A percentile compares a stretch with the other conserved stretches of the same genome.
These are phyloP conservation scores for Scedosporium apiospermum DNA, from an alignment of 2,329 filamentous ascomycete species.

Conservation along the genomic window DNA sequence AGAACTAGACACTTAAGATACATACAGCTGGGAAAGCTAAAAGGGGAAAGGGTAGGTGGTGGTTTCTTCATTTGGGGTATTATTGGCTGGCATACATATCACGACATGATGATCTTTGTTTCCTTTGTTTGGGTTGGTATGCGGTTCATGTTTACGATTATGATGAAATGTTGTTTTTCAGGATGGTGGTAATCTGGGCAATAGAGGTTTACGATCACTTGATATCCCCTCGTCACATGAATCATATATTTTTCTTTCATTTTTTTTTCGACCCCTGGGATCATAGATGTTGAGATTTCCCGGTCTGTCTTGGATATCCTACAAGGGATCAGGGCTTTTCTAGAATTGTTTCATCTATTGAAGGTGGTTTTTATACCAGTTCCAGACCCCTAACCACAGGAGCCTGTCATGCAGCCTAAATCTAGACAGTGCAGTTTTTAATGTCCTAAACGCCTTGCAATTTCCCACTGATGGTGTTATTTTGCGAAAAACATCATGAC, in stretches of 20 bases:
- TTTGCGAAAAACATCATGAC: not conserved
- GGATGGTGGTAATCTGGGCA: not conserved
- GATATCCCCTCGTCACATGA: not conserved
- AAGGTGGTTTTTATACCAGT: too few species aligned
- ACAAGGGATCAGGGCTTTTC: not conserved
- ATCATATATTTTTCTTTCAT: not conserved
- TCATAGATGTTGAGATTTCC: not conserved
- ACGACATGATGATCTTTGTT: not conserved
- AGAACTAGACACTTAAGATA: not conserved
- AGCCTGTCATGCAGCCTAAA: too few species aligned
- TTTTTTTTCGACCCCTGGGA: not conserved
- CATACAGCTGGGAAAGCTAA: not conserved
- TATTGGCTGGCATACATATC: too few species aligned
- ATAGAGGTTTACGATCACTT: not conserved
- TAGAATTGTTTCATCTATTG: too few species aligned
- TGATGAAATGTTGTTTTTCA: not conserved
- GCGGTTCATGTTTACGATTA: not conserved
- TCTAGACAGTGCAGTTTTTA: too few species aligned
- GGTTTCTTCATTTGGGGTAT: too few species aligned
- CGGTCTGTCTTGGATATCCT: not conserved
- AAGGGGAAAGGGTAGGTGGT: too few species aligned
- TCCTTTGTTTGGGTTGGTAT: not conserved
- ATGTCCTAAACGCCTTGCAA: too few species aligned
- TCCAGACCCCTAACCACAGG: too few species aligned
- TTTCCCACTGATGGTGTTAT: not conserved